phyloP scores from a whole-genome alignment of 2,329 filamentous ascomycete genomes.

The Teratosphaeria zuluensis region DNA sequence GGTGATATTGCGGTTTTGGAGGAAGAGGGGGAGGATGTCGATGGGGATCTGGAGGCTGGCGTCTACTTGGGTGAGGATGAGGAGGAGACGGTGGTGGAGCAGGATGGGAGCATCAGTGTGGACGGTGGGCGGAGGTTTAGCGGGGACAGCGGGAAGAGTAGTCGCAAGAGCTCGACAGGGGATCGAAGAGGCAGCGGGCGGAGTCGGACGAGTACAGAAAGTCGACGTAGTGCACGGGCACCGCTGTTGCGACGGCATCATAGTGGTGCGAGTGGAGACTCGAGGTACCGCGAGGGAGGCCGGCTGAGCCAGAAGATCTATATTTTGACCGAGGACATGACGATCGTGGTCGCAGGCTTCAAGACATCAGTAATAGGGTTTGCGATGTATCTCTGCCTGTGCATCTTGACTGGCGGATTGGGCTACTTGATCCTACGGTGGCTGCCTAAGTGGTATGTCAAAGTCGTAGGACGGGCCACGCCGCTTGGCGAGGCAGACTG shows the following conservation, averaged over 20 bases:
- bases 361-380: conserved; percentile 64
- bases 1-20: conserved; percentile 38
- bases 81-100: conserved; percentile 1
- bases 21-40: conserved; percentile 31
- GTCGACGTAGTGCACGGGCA: conserved; percentile 8
- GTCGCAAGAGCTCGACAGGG: conserved; percentile 30
- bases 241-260: conserved; percentile 62
- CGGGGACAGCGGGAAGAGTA: conserved; percentile 49
- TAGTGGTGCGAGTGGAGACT: conserved; percentile 59
- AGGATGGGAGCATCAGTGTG: neutral
- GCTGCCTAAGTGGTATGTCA: conserved; percentile 80
- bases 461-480: conserved; percentile 58
- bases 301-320: conserved; percentile 82
- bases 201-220: conserved; percentile 47
- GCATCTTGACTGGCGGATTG: conserved; percentile 62
- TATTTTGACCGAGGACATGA: conserved; percentile 86
- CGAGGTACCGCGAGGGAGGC: conserved; percentile 49
- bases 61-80: conserved; percentile 20
- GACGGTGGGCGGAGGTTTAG: conserved; percentile 6
- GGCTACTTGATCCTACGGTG: conserved; percentile 80
- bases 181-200: conserved; percentile 40
- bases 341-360: conserved; percentile 87
- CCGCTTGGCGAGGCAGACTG: conserved; percentile 70
- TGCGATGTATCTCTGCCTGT: conserved; percentile 59
- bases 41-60: conserved; percentile 24